Evolutionary conservation across 2,329 filamentous ascomycete species (phyloP).

Genomic region (Celoporthe dispersa): DNA sequence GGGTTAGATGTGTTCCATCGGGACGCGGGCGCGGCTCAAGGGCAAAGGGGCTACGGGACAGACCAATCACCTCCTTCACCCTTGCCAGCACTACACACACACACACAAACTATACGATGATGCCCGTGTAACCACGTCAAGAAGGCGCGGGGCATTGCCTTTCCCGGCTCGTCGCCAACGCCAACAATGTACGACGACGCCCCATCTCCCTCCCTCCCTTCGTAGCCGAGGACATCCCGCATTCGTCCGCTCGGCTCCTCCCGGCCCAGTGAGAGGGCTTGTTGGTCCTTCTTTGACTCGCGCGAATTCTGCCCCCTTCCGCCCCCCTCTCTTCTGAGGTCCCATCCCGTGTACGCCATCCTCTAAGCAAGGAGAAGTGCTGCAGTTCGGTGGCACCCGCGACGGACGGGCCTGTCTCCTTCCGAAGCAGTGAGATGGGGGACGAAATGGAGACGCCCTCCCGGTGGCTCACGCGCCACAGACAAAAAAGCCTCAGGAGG

Average conservation of each 20-base stretch:
- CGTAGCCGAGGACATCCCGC: background rate
- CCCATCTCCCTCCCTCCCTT: background rate
- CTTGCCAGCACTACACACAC: background rate
- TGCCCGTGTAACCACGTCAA: background rate
- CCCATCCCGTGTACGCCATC: background rate
- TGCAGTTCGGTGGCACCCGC: background rate
- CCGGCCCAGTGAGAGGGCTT: background rate
- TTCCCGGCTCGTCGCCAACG: background rate
- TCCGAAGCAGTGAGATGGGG: background rate
- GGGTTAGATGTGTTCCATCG: background rate
- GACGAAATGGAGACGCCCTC: background rate
- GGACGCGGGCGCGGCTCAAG: background rate
- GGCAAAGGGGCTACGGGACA: background rate
- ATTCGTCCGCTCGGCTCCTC: background rate
- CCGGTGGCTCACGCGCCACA: background rate
- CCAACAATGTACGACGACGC: background rate
- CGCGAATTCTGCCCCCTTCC: background rate
- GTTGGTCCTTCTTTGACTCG: background rate
- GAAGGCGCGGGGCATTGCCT: background rate
- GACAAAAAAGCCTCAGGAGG: conserved; percentile 4
- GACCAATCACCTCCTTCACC: background rate
- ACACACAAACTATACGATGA: background rate
- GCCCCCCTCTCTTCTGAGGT: no score
- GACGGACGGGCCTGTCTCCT: background rate
- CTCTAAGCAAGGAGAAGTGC: background rate